Base-by-base conservation (phyloP, 345 rosid genomes). In the Isatis tinctoria region DNA sequence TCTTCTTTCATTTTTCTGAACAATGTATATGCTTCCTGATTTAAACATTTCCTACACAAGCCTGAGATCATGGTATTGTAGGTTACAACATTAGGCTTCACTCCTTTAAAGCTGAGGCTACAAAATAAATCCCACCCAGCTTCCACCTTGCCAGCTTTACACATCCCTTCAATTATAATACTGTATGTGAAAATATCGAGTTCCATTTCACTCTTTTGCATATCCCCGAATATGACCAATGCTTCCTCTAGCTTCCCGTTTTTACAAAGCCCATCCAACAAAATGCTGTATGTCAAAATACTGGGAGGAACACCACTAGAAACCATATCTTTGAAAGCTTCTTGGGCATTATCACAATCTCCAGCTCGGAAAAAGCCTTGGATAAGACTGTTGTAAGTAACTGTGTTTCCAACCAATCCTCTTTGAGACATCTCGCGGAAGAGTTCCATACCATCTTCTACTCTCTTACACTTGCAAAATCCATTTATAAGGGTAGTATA, bases 11-110 rank as follows among this genome's bases (percentile, higher is more conserved):
- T 72, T 62, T 76, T 22, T 3, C 8, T 48, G 2, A 72, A 47
- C 77, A 76, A 28, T 6, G 27, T 53, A 63, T 40, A 1, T 0
- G 80, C 80, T 54, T 80, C 37, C 0, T 72, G 9, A 4, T 0
- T 2, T 43, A 56, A 20, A 0, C 30, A 4, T 52, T 56, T 74
- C 8, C 36, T 11, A 44, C 80, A 82, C 0, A 77, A 51, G 0
- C 81, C 77, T 4, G 53, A 45, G 10, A 82, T 76, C 76, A 82
- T 52, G 24, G 32, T 64, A 0, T 0, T 35, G 54, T 73, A 76
- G 0, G 68, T 76, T 13, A 35, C 3, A 32, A 60, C 74, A 12
- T 74, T 2, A 8, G 83, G 83, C 6, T 58, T 14, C 35, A 32
- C 57, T 58, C 74, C 45, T 58, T 58, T 70, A 0, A 1, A 16